Conservation (phyloP, 169 alveolate species). For the Ichthyophthirius multifiliis region DNA sequence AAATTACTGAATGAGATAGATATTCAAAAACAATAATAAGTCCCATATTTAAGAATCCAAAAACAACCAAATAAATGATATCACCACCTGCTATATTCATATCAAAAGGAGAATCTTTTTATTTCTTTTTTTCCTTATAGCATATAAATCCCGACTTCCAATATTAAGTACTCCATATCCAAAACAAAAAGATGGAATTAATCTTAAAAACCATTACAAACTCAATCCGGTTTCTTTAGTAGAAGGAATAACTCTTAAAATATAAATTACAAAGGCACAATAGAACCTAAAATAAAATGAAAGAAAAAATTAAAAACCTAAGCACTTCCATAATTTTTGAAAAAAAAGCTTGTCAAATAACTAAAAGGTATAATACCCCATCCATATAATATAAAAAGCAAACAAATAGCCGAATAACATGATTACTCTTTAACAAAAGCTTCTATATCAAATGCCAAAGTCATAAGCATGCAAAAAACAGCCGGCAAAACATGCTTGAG, state of each 20-base stretch:
- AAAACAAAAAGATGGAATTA: conserved; percentile 28
- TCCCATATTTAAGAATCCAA: neutral
- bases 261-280: conserved; percentile 15
- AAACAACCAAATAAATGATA: neutral
- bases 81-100: conserved; percentile 29
- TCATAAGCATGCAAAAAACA: conserved; percentile 28
- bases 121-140: neutral
- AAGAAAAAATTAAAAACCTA: conserved; percentile 14
- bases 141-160: neutral
- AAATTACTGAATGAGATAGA: conserved; percentile 10
- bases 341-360: conserved; percentile 7
- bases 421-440: neutral
- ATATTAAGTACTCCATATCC: conserved; percentile 29
- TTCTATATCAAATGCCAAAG: conserved; percentile 48
- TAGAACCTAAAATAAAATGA: conserved; percentile 17
- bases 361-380: conserved; percentile 52
- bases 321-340: conserved; percentile 22
- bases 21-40: conserved; percentile 4
- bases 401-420: conserved; percentile 31
- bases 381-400: conserved; percentile 50
- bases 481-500: conserved; percentile 65
- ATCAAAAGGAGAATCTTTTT: neutral
- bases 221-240: conserved; percentile 3
- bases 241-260: conserved; percentile 8
- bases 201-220: conserved; percentile 21